Percentiles rank a stretch among this genome's conserved stretches.
phyloP scores from a whole-genome alignment of 306 rosid species.

The Vigna trinervia region DNA sequence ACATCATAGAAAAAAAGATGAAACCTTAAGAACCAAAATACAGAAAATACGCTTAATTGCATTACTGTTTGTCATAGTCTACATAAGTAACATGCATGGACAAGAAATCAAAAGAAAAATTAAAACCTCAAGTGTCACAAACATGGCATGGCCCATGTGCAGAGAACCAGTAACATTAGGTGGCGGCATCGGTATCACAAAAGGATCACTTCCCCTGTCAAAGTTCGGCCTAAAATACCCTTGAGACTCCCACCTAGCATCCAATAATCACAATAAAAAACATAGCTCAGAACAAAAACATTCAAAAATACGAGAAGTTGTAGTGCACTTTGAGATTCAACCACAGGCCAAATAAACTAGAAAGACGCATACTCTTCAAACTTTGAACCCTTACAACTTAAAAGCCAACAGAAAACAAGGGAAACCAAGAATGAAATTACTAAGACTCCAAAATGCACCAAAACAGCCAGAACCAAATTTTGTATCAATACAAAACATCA shows the following conservation, averaged over 20 bases:
- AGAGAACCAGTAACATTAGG: constrained; percentile 97
- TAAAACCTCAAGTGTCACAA: constrained; percentile 93
- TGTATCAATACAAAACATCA: neutral
- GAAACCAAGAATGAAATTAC: neutral
- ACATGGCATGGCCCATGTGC: constrained; percentile 99
- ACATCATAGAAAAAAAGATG: constrained; percentile 7
- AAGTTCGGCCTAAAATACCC: constrained; percentile 83
- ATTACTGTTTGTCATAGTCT: neutral
- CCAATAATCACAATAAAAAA: constrained; percentile 43
- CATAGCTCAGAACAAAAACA: neutral
- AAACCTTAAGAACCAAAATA: constrained; percentile 1
- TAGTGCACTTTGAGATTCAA: constrained; percentile 21
- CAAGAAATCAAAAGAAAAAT: constrained; percentile 1
- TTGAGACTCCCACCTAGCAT: constrained; percentile 97
- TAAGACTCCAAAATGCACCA: neutral
- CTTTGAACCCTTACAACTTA: neutral
- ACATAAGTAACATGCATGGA: constrained; percentile 11
- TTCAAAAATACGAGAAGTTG: neutral
- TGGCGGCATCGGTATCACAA: constrained; percentile 96
- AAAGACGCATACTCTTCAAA: neutral
- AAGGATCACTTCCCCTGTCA: constrained; percentile 77
- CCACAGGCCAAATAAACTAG: neutral
- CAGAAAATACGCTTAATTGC: constrained; percentile 14
- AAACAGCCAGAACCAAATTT: neutral
- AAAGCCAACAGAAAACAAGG: neutral